Percentiles rank a stretch among this genome's conserved stretches.
These are phyloP conservation scores for Hyphodiscus sp. DNA, from an alignment of 2,329 filamentous ascomycete species.

Conservation along the genomic window DNA sequence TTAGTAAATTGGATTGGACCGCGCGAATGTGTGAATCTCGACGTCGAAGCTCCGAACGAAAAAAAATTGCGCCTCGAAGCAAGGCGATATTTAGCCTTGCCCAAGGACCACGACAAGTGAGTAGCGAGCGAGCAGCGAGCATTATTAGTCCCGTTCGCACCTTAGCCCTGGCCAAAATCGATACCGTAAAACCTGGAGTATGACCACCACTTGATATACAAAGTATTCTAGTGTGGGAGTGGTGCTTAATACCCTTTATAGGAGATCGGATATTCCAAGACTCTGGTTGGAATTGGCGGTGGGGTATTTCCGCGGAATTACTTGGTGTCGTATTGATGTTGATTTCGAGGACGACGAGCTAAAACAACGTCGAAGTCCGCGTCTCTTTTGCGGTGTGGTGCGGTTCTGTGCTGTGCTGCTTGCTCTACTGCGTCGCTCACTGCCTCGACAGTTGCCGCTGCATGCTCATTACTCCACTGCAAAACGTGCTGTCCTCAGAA, in stretches of 20 bases:
- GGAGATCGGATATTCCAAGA: too few species aligned
- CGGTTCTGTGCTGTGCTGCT: constrained; percentile 31
- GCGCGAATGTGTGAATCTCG: constrained; percentile 28
- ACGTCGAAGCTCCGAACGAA: constrained; percentile 24
- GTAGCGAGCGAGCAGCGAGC: constrained; percentile 56
- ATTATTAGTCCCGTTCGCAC: constrained; percentile 34
- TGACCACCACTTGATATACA: too few species aligned
- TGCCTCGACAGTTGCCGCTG: constrained; percentile 29
- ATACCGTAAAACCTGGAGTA: too few species aligned
- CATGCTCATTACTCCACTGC: constrained; percentile 11
- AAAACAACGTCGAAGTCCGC: too few species aligned
- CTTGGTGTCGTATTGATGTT: too few species aligned
- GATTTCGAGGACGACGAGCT: too few species aligned
- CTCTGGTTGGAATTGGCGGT: too few species aligned
- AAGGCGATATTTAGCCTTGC: constrained; percentile 11
- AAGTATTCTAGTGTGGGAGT: too few species aligned
- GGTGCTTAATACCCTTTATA: too few species aligned
- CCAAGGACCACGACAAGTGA: constrained; percentile 28
- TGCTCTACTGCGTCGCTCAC: constrained; percentile 46
- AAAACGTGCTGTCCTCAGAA: constrained; percentile 15
- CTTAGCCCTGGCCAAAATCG: neutral
- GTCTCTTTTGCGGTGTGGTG: neutral
- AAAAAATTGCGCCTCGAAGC: constrained; percentile 17
- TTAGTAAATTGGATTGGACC: constrained; percentile 54
- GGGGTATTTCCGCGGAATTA: too few species aligned